Evolutionary conservation across 768 basidiomycete species (phyloP), one percentile per base, ranked within the genome.

Genomic region (Suillus discolor): DNA sequence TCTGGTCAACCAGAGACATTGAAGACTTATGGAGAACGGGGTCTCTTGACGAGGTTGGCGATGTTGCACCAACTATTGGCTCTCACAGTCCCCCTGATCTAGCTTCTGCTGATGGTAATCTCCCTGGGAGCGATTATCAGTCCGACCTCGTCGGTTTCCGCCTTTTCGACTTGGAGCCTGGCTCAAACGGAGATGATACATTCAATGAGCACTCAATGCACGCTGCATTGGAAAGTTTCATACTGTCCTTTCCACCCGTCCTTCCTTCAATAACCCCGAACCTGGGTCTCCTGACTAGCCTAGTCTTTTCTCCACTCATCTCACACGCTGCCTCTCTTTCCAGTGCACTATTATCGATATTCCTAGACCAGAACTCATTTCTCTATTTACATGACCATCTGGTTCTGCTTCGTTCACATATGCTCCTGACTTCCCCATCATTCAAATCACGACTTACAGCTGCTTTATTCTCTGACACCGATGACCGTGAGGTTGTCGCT

Each of bases 391-490:
- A 82, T 57, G 79, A 86, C 1, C 93, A 94, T 69, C 83, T 93
- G 36, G 70, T 79, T 31, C 81, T 94, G 54, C 80, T 94, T 47
- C 87, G 90, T 23, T 90, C 90, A 4, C 94, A 92, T 70, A 83
- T 95, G 61, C 80, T 94, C 18, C 79, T 95, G 55, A 87, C 90
- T 1, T 86, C 88, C 0, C 87, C 89, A 38, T 77, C 89, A 1
- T 97, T 96, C 80, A 89, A 88, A 70, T 81, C 83, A 8, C 85
- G 90, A 6, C 83, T 97, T 15, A 79, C 84, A 18, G 78, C 78
- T 2, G 92, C 95, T 0, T 79, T 97, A 16, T 96, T 96, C 76
- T 90, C 90, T 0, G 92, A 95, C 68, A 81, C 84, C 0, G 87
- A 86, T 39, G 85, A 86, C 31, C 81, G 78, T 64, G 80, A 82